Conservation (phyloP, 2,329 filamentous ascomycete species). For the Aspergillus viridinutans region DNA sequence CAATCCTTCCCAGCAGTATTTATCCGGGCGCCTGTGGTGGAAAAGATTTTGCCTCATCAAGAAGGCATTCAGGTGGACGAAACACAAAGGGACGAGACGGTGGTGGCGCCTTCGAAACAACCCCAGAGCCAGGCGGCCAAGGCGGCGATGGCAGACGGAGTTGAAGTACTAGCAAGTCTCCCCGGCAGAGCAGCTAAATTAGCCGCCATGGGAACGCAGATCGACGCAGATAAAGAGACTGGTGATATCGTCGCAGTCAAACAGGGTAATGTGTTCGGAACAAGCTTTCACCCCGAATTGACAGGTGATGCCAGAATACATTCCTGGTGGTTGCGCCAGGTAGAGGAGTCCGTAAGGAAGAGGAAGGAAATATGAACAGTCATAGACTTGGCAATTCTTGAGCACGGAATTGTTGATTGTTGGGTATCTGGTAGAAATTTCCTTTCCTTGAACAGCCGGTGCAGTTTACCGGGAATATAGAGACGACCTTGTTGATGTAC, state of each 20-base stretch:
- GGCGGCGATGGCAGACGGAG: conserved; percentile 44
- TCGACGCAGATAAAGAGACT: conserved; percentile 38
- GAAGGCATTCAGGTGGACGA: conserved; percentile 51
- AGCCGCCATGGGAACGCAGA: conserved; percentile 40
- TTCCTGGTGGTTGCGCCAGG: conserved; percentile 83
- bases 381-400: conserved; percentile 13
- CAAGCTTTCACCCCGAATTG: conserved; percentile 92
- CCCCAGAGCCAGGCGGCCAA: conserved; percentile 44
- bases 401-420: conserved; percentile 18
- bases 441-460: conserved; percentile 12
- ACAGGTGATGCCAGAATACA: conserved; percentile 86
- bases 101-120: conserved; percentile 55
- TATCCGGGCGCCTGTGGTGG: conserved; percentile 90
- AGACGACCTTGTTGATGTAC: conserved; percentile 24
- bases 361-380: conserved; percentile 21
- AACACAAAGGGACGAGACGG: conserved; percentile 44
- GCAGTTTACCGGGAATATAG: conserved; percentile 24
- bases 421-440: conserved; percentile 26
- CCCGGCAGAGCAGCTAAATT: conserved; percentile 50
- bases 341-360: conserved; percentile 44
- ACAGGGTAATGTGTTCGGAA: conserved; percentile 89
- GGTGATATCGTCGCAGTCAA: conserved; percentile 82
- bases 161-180: conserved; percentile 57
- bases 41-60: conserved; percentile 62
- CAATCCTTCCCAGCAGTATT: conserved; percentile 75